A percentile compares a stretch with the other conserved stretches of the same genome.
phyloP scores from a whole-genome alignment of 768 basidiomycete genomes.

The Naganishia kalamii region DNA sequence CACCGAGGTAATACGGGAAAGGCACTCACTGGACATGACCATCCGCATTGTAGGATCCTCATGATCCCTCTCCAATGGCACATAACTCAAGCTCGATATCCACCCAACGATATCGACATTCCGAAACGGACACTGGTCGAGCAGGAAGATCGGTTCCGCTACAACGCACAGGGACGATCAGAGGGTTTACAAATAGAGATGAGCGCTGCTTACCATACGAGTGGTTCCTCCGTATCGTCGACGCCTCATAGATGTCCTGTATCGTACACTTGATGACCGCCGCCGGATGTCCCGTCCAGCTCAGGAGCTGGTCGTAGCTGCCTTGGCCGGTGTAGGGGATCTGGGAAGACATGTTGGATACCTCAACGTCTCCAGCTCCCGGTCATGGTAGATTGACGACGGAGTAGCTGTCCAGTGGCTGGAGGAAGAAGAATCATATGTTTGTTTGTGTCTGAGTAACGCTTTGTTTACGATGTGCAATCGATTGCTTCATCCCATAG shows the following conservation, averaged over 20 bases:
- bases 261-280: conserved; percentile 15
- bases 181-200: neutral
- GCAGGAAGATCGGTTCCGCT: conserved; percentile 16
- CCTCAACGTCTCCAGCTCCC: neutral
- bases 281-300: conserved; percentile 12
- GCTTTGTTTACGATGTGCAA: too few species aligned
- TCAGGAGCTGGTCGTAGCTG: conserved; percentile 11
- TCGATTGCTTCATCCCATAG: too few species aligned
- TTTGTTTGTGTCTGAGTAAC: too few species aligned
- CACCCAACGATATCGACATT: conserved; percentile 11
- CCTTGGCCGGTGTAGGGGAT: neutral
- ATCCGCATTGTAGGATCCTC: conserved; percentile 10
- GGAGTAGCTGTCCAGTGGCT: too few species aligned
- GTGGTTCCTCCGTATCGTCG: neutral
- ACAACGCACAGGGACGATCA: neutral
- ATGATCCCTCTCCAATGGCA: neutral
- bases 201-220: conserved; percentile 3
- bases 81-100: conserved; percentile 11
- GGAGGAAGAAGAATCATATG: too few species aligned
- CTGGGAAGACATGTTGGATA: neutral
- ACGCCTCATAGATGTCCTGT: neutral
- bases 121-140: conserved; percentile 19
- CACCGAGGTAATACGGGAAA: neutral
- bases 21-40: conserved; percentile 1
- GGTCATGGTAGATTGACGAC: too few species aligned